Conservation (phyloP, 805 yeast genomes). For the Jamesozyma hellenica region DNA sequence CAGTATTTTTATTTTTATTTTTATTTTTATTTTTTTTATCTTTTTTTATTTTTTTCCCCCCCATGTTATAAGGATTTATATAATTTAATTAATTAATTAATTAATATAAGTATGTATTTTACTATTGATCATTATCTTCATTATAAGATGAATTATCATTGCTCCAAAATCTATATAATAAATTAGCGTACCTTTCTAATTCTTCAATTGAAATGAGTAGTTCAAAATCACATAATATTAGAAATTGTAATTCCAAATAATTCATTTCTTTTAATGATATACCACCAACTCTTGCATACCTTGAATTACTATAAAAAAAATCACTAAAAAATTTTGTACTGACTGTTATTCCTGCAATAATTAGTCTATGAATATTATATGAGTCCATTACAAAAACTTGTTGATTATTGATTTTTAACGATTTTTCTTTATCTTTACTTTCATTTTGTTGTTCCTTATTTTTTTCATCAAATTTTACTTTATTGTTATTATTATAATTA, state of each 20-base stretch:
- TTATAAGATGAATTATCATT: not conserved
- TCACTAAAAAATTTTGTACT: constrained; percentile 92
- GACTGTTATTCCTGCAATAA: constrained; percentile 91
- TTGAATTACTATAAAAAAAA: constrained; percentile 84
- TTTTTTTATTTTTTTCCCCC: no score
- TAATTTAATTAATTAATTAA: no score
- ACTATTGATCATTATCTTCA: not conserved
- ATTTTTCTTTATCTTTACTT: constrained; percentile 1
- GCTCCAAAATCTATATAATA: constrained; percentile 52
- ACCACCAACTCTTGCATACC: constrained; percentile 95
- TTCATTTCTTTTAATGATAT: constrained; percentile 87
- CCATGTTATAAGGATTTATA: no score
- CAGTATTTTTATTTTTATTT: constrained; percentile 18
- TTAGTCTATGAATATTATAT: constrained; percentile 85
- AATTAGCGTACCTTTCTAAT: constrained; percentile 80
- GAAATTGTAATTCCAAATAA: constrained; percentile 81
- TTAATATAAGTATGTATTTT: no score
- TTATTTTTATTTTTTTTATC: not conserved
- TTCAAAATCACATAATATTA: constrained; percentile 74
- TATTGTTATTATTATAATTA: constrained; percentile 4
- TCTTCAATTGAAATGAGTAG: constrained; percentile 84
- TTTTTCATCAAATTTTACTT: constrained; percentile 3
- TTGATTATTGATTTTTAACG: no score
- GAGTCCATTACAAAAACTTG: constrained; percentile 92
- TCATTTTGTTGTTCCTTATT: constrained; percentile 5